A percentile compares a stretch with the other conserved stretches of the same genome.
Evolutionary conservation across 805 yeast species (phyloP).

Genomic region (Yarrowia divulgata): DNA sequence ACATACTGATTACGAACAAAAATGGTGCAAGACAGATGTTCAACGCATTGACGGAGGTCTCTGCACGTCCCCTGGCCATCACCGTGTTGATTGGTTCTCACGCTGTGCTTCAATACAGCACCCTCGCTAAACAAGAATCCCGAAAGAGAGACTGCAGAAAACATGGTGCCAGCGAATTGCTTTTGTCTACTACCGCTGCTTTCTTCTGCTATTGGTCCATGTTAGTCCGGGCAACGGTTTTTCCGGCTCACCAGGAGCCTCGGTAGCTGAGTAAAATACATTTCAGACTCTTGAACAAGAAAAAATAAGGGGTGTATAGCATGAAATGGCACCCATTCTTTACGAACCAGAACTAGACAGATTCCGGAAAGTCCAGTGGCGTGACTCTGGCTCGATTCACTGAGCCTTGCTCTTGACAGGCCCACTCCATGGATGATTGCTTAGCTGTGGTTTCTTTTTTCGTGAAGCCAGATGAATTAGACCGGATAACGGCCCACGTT

Average conservation of each 20-base stretch:
- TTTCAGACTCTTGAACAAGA: neutral
- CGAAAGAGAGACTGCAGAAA: conserved; percentile 3
- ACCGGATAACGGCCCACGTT: neutral
- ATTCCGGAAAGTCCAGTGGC: neutral
- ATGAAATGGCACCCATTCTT: neutral
- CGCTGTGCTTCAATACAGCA: neutral
- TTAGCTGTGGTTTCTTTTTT: neutral
- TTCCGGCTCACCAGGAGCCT: neutral
- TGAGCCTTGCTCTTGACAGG: neutral
- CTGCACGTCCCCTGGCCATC: conserved; percentile 6
- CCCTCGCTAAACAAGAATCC: conserved; percentile 22
- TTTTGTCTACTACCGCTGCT: neutral
- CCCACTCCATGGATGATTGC: neutral
- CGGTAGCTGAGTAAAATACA: neutral
- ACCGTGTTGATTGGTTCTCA: conserved; percentile 19
- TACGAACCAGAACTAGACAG: neutral
- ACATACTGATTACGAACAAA: too few species aligned
- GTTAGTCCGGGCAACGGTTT: neutral
- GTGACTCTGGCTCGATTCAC: neutral
- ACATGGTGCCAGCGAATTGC: conserved; percentile 12
- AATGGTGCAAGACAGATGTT: too few species aligned
- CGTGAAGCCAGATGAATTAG: neutral
- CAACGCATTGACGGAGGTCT: too few species aligned
- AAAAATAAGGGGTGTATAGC: neutral
- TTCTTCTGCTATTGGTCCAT: neutral